Evolutionary conservation across 2,329 filamentous ascomycete genomes (phyloP), one percentile per base, ranked within the genome.

Genomic region (Aspergillus latus): DNA sequence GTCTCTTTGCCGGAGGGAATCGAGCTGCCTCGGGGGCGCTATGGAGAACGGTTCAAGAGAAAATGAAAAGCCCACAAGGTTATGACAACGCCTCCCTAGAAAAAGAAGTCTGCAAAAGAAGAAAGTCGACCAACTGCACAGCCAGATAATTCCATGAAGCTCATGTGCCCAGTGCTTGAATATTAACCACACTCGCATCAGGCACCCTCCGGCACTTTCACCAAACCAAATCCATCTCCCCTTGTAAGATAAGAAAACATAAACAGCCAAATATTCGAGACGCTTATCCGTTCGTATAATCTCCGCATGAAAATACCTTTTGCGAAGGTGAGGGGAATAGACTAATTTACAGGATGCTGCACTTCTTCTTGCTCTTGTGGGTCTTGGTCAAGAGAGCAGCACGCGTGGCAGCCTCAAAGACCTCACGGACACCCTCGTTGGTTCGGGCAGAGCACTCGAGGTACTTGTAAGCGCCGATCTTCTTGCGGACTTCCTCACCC

Each of bases 361-460:
- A 92, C 84, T 90, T 92, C 80, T 84, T 84, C 79, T 86, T 84
- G 53, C 52, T 63, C 80, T 86, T 87, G 78, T 84, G 84, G 66
- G 78, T 76, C 78, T 85, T 89, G 68, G 89, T 91, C 76, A 96
- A 82, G 69, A 97, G 88, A 70, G 93, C 93, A 71, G 92, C 90
- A 69, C 94, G 92, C 69, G 94, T 97, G 70, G 94, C 94, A 74
- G 96, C 90, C 84, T 99, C 94, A 71, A 99, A 99, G 69, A 99
- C 94, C 81, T 99, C 94, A 72, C 92, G 89, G 69, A 99, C 94
- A 78, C 94, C 94, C 79, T 97, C 92, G 81, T 96, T 96, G 76
- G 92, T 97, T 86, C 96, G 96, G 82, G 94, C 94, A 66, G 94
- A 99, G 84, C 94, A 99, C 83, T 99, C 94, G 65, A 97, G 90